Base-by-base conservation (phyloP, 805 yeast genomes). In the Candida palmyrensis region DNA sequence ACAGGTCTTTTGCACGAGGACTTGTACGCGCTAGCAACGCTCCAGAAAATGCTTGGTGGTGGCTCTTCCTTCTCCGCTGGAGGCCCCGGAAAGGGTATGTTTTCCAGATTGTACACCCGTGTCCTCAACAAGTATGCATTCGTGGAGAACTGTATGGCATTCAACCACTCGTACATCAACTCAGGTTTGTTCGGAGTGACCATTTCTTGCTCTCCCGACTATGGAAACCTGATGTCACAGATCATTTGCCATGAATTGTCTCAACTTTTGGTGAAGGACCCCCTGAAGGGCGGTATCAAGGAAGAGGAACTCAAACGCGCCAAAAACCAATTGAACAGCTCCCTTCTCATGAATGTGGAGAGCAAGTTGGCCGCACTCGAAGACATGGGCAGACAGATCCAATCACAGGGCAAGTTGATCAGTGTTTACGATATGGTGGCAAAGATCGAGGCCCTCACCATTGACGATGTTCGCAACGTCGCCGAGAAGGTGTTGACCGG, bases 1-100 rank as follows among this genome's bases (percentile, higher is more conserved):
- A 67, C 83, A 2, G 82, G 96, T 1, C 80, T 88, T 20, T 73
- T 77, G 32, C 80, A 83, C 51, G 86, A 85, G 13, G 97, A 92
- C 47, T 77, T 89, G 27, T 92, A 92, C 50, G 94, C 95, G 1
- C 65, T 88, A 25, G 96, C 97, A 2, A 79, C 88, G 1, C 67
- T 92, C 37, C 97, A 92, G 55, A 86, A 89, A 39, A 66, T 90
- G 15, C 64, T 92, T 10, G 98, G 98, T 27, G 97, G 97, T 23
- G 98, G 97, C 37, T 95, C 96, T 4, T 88, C 97, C 1, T 92
- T 92, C 53, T 81, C 94, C 13, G 97, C 98, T 7, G 98, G 98
- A 44, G 98, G 98, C 0, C 98, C 98, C 12, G 98, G 98, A 34
- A 92, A 92, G 59, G 98, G 98, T 3, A 89, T 92, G 97, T 92